These are phyloP conservation scores for Nitzschia inconspicua DNA, from an alignment of 108 stramenopile genomes.

Conservation along the genomic window DNA sequence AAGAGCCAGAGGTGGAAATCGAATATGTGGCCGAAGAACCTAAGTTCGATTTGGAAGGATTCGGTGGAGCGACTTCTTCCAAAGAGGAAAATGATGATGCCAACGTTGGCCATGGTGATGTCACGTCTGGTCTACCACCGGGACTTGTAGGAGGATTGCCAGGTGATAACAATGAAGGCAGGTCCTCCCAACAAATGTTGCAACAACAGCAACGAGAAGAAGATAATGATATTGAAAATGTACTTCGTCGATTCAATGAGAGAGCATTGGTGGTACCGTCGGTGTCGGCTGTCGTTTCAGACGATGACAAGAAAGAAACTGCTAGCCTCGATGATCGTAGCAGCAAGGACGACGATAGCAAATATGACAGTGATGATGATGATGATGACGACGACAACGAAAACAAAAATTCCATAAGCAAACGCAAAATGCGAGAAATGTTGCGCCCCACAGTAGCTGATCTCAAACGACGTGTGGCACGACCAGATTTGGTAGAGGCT, in stretches of 20 bases:
- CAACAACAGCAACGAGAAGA: slow-evolving; percentile 6
- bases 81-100: background rate
- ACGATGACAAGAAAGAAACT: slow-evolving; percentile 38
- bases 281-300: slow-evolving; percentile 29
- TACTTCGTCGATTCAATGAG: slow-evolving; percentile 59
- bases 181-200: background rate
- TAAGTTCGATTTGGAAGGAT: no score
- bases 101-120: background rate
- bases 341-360: slow-evolving; percentile 21
- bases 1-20: slow-evolving; percentile 59
- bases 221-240: slow-evolving; percentile 34
- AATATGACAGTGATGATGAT: slow-evolving; percentile 18
- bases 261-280: slow-evolving; percentile 39
- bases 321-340: slow-evolving; percentile 5
- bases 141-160: background rate
- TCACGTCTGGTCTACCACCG: no score
- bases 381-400: slow-evolving; percentile 40
- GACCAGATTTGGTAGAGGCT: slow-evolving; percentile 94
- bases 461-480: slow-evolving; percentile 86
- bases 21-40: slow-evolving; percentile 77
- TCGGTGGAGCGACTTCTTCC: background rate
- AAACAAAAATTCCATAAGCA: slow-evolving; percentile 49
- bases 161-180: background rate
- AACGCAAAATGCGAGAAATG: slow-evolving; percentile 85
- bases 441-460: slow-evolving; percentile 91